Evolutionary conservation across 345 rosid species (phyloP).

Genomic region (Euphorbia pulcherrima): DNA sequence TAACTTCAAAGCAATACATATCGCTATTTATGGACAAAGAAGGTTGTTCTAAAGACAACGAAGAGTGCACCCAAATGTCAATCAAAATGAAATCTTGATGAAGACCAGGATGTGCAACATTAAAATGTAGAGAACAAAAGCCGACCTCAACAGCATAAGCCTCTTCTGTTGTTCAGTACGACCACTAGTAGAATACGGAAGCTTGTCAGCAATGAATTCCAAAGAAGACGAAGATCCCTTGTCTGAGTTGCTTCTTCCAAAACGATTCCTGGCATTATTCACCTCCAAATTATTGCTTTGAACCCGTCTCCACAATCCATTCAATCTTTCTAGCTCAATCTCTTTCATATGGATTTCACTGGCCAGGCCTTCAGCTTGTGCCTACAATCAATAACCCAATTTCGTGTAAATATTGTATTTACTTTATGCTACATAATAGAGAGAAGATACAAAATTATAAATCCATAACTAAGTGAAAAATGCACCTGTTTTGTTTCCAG

Average conservation of each 20-base stretch:
- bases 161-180: slow-evolving; percentile 59
- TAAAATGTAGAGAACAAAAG: slow-evolving; percentile 79
- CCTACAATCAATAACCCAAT: slow-evolving; percentile 36
- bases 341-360: slow-evolving; percentile 65
- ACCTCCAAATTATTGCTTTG: slow-evolving; percentile 51
- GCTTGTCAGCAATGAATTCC: slow-evolving; percentile 51
- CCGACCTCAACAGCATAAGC: slow-evolving; percentile 73
- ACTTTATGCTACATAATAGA: neutral
- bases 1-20: no score
- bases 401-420: neutral
- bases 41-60: neutral
- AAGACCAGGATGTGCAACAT: slow-evolving; percentile 72
- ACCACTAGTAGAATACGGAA: slow-evolving; percentile 47
- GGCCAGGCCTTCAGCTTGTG: slow-evolving; percentile 84
- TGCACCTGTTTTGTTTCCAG: slow-evolving; percentile 79
- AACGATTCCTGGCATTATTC: slow-evolving; percentile 63
- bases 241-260: slow-evolving; percentile 57
- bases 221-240: slow-evolving; percentile 50
- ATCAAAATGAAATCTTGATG: slow-evolving; percentile 84
- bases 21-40: no score
- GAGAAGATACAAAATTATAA: neutral
- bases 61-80: neutral
- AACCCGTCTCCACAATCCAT: slow-evolving; percentile 52
- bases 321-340: slow-evolving; percentile 71
- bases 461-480: slow-evolving; percentile 11